Conservation (phyloP, 192 early-diverging fungal genomes). For the Backusella liffmaniae region DNA sequence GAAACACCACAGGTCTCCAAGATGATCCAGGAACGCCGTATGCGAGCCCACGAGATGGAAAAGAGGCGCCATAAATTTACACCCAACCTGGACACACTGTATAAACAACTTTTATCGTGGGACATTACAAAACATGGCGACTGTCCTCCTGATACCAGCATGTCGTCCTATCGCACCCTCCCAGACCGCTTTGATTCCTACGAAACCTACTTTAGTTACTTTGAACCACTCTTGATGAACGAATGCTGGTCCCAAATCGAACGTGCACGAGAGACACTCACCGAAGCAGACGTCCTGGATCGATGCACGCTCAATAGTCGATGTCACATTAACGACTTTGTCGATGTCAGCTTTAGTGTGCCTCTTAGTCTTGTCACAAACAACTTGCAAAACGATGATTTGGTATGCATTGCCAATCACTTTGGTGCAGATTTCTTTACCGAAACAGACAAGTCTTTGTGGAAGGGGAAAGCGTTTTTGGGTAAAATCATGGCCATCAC, state of each 20-base stretch:
- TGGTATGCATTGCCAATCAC: conserved; percentile 59
- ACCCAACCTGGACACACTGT: conserved; percentile 54
- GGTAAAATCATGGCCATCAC: conserved; percentile 52
- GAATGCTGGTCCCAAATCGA: conserved; percentile 87
- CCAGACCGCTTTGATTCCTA: conserved; percentile 57
- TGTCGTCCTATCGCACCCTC: conserved; percentile 41
- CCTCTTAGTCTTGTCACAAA: conserved; percentile 22
- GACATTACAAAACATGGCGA: conserved; percentile 50
- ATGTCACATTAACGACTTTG: conserved; percentile 71
- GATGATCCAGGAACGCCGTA: conserved; percentile 10
- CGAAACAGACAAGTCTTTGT: conserved; percentile 16
- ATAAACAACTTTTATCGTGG: conserved; percentile 66
- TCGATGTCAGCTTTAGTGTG: conserved; percentile 60
- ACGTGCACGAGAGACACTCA: conserved; percentile 65
- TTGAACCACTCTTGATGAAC: conserved; percentile 82
- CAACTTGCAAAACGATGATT: conserved; percentile 52
- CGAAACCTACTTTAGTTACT: conserved; percentile 58
- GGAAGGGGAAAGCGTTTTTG: conserved; percentile 46
- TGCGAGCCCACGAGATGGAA: conserved; percentile 36
- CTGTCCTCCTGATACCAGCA: conserved; percentile 46
- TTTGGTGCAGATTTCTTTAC: conserved; percentile 36
- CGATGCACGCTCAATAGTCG: conserved; percentile 46
- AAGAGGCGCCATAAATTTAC: conserved; percentile 42
- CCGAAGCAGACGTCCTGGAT: conserved; percentile 46
- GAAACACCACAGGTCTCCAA: conserved; percentile 28